Evolutionary conservation across 257 asterid genomes (phyloP).

Genomic region (Nicotiana otophora): DNA sequence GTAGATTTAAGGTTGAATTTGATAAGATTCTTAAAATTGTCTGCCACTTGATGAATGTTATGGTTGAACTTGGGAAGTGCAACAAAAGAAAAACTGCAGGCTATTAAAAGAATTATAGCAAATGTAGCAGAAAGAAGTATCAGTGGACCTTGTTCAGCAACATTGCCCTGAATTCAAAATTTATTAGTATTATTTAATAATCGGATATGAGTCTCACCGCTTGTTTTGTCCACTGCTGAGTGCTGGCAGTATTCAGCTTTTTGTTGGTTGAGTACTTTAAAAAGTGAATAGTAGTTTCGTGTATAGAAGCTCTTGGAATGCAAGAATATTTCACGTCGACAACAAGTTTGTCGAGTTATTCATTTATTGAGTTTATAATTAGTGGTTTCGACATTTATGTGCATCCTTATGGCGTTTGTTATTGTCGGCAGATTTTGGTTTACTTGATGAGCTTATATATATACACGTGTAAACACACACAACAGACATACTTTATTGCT

Average conservation of each 20-base stretch:
- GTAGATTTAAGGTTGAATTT: slow-evolving; percentile 5
- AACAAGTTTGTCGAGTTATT: neutral
- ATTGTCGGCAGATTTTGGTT: neutral
- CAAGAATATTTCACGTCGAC: neutral
- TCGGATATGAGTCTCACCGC: neutral
- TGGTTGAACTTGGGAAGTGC: neutral
- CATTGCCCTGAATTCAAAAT: neutral
- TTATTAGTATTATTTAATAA: neutral
- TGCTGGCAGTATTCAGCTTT: neutral
- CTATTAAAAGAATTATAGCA: neutral
- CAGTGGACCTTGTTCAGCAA: neutral
- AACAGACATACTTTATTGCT: neutral
- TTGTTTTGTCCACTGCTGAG: neutral
- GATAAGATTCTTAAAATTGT: neutral
- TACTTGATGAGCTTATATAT: neutral
- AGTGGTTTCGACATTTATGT: neutral
- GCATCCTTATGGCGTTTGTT: neutral
- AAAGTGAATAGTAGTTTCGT: neutral
- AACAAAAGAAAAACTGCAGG: neutral
- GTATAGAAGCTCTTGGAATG: neutral
- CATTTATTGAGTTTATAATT: neutral
- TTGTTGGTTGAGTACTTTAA: neutral
- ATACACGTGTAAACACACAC: neutral
- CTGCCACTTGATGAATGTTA: slow-evolving; percentile 9
- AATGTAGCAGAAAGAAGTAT: neutral